Conservation (phyloP, 2,329 filamentous ascomycete genomes). For the Sporothrix schenckii region DNA sequence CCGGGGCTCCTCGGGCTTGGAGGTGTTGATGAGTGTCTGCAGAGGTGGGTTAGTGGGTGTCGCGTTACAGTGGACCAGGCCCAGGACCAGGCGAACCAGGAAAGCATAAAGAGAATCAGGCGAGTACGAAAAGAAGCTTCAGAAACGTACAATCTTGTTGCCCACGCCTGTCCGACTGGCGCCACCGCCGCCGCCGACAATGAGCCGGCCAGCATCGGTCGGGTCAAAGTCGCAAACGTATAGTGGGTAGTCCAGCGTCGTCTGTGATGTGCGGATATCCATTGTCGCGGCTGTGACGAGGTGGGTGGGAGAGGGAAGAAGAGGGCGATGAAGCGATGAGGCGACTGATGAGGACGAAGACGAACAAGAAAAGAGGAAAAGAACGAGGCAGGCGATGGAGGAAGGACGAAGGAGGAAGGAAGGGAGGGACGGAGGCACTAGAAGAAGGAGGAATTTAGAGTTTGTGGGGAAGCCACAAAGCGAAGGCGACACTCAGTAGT, state of each 20-base stretch:
- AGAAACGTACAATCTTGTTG: constrained; percentile 74
- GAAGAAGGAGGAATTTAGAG: neutral
- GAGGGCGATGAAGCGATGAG: neutral
- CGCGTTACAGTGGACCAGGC: neutral
- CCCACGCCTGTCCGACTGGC: constrained; percentile 77
- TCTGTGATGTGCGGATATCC: constrained; percentile 57
- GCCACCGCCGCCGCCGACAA: constrained; percentile 87
- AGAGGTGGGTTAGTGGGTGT: constrained; percentile 4
- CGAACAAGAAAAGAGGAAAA: neutral
- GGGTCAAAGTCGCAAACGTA: constrained; percentile 89
- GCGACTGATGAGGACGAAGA: too few relatives aligned
- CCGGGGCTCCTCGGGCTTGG: constrained; percentile 60
- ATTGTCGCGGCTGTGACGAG: constrained; percentile 28
- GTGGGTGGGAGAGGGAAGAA: neutral
- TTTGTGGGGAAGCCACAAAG: constrained; percentile 17
- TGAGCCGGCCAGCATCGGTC: constrained; percentile 70
- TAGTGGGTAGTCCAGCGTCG: constrained; percentile 77
- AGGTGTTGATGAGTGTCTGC: constrained; percentile 73
- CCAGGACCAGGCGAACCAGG: neutral
- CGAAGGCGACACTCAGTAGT: neutral
- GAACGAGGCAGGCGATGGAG: too few relatives aligned
- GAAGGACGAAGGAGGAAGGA: neutral
- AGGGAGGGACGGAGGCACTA: neutral
- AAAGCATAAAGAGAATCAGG: neutral
- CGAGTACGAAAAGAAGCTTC: neutral